Evolutionary conservation across 2,329 filamentous ascomycete species (phyloP), one percentile per base, ranked within the genome.

Genomic region (Cercospora sojina): DNA sequence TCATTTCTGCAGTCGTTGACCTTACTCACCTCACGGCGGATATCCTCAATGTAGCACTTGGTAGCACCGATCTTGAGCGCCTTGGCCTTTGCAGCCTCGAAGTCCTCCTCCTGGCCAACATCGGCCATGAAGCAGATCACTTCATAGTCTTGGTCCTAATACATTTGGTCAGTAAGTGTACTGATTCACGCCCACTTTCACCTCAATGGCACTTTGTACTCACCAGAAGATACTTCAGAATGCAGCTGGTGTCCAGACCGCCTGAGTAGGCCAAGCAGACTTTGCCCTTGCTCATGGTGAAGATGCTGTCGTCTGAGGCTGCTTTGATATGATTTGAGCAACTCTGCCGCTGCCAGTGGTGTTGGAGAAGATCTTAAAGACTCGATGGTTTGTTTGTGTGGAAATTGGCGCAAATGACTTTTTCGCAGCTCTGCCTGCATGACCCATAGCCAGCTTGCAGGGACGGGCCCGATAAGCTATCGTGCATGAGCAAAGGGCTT

Each of bases 91-190:
- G 90, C 91, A 66, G 84, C 89, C 55, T 86, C 85, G 77, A 87
- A 93, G 80, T 92, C 89, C 81, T 93, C 90, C 80, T 80, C 78
- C 66, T 79, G 77, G 56, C 77, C 77, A 72, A 91, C 87, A 80
- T 92, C 84, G 81, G 89, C 90, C 77, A 90, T 83, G 79, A 88
- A 90, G 80, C 85, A 87, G 72, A 90, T 84, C 71, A 90, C 88
- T 74, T 86, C 84, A 74, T 87, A 87, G 65, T 81, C 83, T 75
- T 86, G 78, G 75, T 86, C 83, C 75, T 77, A 62, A 57, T 20
- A 23, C 5, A 18, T 58, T 18, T 38, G 2, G 59, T 68, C 29
- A 65, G 59, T 23, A 31, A 51, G 10, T 20, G 31, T 10, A n/a
- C n/a, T 1, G 5, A 6, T 27, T 9, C 10, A 38, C 9, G 41